Conservation (phyloP, 352 stramenopile genomes). For the Phytophthora fragariae region DNA sequence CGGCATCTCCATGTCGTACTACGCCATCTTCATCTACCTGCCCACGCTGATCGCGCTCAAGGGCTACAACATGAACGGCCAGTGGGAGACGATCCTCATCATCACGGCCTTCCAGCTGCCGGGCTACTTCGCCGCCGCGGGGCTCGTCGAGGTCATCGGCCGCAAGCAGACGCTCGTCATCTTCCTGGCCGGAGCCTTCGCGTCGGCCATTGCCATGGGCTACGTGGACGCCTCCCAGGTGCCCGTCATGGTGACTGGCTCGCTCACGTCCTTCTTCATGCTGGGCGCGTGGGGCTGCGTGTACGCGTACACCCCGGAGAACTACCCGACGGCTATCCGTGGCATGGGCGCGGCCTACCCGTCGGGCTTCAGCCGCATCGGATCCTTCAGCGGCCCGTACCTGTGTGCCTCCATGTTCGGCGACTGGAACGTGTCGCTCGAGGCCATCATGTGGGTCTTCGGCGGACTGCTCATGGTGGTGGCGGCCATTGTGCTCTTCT, state of each 20-base stretch:
- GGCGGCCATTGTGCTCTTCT: conserved; percentile 56
- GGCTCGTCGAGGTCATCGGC: conserved; percentile 61
- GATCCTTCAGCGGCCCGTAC: conserved; percentile 71
- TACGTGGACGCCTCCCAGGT: conserved; percentile 58
- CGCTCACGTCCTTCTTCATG: conserved; percentile 74
- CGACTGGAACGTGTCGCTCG: conserved; percentile 61
- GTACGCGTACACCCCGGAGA: conserved; percentile 79
- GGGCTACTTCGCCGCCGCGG: conserved; percentile 63
- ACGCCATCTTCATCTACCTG: conserved; percentile 75
- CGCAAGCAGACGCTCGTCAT: conserved; percentile 62
- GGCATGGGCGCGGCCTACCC: conserved; percentile 74
- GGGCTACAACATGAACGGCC: conserved; percentile 70
- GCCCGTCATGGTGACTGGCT: conserved; percentile 57
- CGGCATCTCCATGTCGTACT: conserved; percentile 76
- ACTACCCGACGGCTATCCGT: conserved; percentile 77
- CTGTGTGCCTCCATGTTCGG: conserved; percentile 68
- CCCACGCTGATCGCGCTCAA: conserved; percentile 58
- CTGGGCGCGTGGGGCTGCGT: conserved; percentile 72
- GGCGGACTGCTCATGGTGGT: conserved; percentile 68
- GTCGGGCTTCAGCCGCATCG: conserved; percentile 71
- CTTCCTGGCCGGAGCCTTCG: conserved; percentile 59
- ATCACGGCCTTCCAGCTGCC: conserved; percentile 74
- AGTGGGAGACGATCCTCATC: conserved; percentile 59
- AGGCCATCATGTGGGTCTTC: conserved; percentile 78
- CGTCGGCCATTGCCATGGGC: conserved; percentile 60